Conservation (phyloP, 1,284 basidiomycete species). For the Moesziomyces antarcticus region DNA sequence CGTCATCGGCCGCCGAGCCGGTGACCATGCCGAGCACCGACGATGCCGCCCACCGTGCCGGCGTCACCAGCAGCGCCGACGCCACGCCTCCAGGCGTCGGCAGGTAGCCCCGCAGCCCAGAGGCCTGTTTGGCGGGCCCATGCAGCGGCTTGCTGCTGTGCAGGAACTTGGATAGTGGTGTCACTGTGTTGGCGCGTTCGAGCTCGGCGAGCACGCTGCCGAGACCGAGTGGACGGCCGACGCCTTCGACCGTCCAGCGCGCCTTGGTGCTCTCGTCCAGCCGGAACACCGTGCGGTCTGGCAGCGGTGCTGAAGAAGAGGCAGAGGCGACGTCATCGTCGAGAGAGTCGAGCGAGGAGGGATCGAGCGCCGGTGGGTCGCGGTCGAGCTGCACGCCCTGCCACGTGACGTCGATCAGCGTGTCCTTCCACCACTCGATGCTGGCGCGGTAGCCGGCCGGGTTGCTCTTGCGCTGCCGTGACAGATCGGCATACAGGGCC, state of each 20-base stretch:
- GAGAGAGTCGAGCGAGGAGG: not conserved
- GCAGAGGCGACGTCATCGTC: not conserved
- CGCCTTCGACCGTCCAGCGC: conserved; percentile 66
- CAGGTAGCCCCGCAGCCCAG: conserved; percentile 11
- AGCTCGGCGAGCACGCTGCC: conserved; percentile 75
- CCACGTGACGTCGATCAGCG: conserved; percentile 75
- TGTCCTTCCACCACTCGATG: conserved; percentile 85
- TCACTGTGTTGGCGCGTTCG: conserved; percentile 67
- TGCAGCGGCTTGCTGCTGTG: conserved; percentile 75
- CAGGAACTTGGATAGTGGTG: conserved; percentile 75
- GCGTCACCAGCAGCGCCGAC: conserved; percentile 16
- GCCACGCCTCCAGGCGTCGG: conserved; percentile 23
- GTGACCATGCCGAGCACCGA: conserved; percentile 73
- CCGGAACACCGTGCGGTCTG: conserved; percentile 71
- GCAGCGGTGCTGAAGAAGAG: not conserved
- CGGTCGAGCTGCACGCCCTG: conserved; percentile 31
- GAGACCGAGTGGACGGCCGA: conserved; percentile 83
- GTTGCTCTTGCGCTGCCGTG: conserved; percentile 83
- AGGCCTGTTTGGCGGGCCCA: conserved; percentile 71
- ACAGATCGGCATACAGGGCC: conserved; percentile 87
- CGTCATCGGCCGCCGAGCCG: conserved; percentile 71
- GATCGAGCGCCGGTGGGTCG: not conserved
- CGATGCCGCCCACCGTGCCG: conserved; percentile 77
- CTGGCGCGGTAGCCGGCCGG: conserved; percentile 83
- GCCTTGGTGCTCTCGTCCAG: conserved; percentile 70